Evolutionary conservation across 106 monocot genomes (phyloP), one percentile per base, ranked within the genome.

Genomic region (Xerophyta viscosa): DNA sequence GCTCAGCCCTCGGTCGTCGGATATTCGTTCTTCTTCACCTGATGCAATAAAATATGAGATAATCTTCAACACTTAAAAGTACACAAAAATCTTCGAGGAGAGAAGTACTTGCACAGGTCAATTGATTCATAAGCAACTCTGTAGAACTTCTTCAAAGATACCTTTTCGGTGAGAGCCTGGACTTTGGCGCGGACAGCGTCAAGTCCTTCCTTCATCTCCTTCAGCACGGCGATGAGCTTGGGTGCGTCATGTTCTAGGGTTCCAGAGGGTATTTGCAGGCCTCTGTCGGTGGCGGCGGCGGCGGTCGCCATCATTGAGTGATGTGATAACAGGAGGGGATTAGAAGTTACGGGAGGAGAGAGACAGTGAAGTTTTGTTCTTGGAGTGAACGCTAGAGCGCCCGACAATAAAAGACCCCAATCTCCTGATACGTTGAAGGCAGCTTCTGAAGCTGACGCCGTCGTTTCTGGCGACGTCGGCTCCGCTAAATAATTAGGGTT

Each of bases 1-100:
- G 54, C 88, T 88, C 54, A 96, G 78, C 36, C 94, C 41, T 96
- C 81, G 2, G 66, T 61, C n/a, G 94, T 88, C 0, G 73, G 78
- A 19, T 85, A 69, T 44, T 82, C 65, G 42, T 81, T 73, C 56
- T 79, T 27, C 48, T 67, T 88, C 61, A 94, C 84, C 93, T 94
- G 49, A 41, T 25, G 19, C 41, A 27, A 28, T 54, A 64, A 27
- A 11, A 45, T 27, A n/a, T n/a, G n/a, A n/a, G n/a, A n/a, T n/a
- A n/a, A n/a, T n/a, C n/a, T n/a, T n/a, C n/a, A n/a, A n/a, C n/a
- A n/a, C n/a, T n/a, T n/a, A 30, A 53, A 2, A 3, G 26, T 4
- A 10, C 15, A 39, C 49, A 19, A 31, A 56, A 37, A 1, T 7
- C 21, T 41, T n/a, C 14, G 33, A 13, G n/a, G 0, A 4, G 4